Evolutionary conservation across 805 yeast genomes (phyloP), one percentile per base, ranked within the genome.

Genomic region (Lipomyces yamadae): DNA sequence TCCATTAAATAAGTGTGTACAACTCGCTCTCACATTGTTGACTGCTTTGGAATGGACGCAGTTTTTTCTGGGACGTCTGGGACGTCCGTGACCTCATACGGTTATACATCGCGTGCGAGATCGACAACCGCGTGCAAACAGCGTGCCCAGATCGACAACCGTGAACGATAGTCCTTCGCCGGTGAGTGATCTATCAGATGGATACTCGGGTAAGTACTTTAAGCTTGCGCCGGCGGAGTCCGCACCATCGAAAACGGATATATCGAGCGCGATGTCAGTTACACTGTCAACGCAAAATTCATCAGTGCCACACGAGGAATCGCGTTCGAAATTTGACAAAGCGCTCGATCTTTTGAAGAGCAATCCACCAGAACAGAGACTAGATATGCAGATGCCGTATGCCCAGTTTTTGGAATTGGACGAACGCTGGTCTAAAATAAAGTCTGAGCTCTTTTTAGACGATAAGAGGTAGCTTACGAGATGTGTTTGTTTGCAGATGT

Each of bases 251-350:
- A n/a, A 15, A 2, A 48, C 53, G 18, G 53, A 48, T 48, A 15
- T 48, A 48, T 48, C 53, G 2, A 48, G 53, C 53, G 53, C 53
- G 53, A 48, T 18, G 29, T 48, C 53, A 18, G 53, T 18, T 48
- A 48, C 29, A 18, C 18, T 48, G 53, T 48, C 53, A 18, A 48
- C 29, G 29, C 18, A 48, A 48, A 48, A 48, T 7, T 48, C 53
- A 7, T 18, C 53, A 18, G 53, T 18, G 13, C 29, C 53, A 48
- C 24, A 24, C 24, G 24, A 24, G 1, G 24, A 24, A 24, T 24
- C 24, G 24, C 24, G 1, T 24, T 24, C 24, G 24, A 24, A 24
- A 24, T 24, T 24, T 1, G 1, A 24, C 24, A 24, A 24, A 24
- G 24, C 1, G 24, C 24, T 24, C 24, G 24, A 24, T 1, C 24